These are phyloP conservation scores for Cordyceps pruinosa DNA, from an alignment of 2,329 filamentous ascomycete genomes.

Conservation along the genomic window DNA sequence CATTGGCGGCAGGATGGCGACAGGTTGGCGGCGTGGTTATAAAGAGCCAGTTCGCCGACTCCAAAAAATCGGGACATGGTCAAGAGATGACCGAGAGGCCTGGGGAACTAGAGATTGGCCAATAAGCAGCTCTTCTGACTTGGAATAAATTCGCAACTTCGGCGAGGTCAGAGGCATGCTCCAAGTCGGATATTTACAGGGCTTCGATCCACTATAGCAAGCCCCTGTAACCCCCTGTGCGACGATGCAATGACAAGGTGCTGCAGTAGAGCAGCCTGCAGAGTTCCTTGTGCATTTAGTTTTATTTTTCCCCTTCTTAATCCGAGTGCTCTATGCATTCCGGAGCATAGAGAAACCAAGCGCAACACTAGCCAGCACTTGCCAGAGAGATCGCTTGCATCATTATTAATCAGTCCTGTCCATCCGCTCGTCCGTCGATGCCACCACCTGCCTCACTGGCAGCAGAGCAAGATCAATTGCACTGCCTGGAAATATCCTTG, in stretches of 20 bases:
- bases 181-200: background rate
- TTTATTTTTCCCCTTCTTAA: too few relatives aligned
- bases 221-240: background rate
- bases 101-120: background rate
- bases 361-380: too few relatives aligned
- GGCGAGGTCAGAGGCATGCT: background rate
- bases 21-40: background rate
- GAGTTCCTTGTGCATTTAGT: too few relatives aligned
- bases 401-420: background rate
- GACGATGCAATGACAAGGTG: background rate
- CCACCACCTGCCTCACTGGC: too few relatives aligned
- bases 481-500: too few relatives aligned
- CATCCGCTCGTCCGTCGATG: background rate
- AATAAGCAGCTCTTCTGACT: background rate
- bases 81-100: too few relatives aligned
- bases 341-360: too few relatives aligned
- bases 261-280: too few relatives aligned
- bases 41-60: too few relatives aligned
- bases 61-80: too few relatives aligned
- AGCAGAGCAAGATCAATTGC: background rate
- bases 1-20: background rate
- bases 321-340: too few relatives aligned
- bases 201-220: background rate
- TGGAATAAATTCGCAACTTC: background rate
- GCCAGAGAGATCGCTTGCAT: too few relatives aligned